Conservation (phyloP, 768 basidiomycete genomes). For the Stropharia rugosoannulata region DNA sequence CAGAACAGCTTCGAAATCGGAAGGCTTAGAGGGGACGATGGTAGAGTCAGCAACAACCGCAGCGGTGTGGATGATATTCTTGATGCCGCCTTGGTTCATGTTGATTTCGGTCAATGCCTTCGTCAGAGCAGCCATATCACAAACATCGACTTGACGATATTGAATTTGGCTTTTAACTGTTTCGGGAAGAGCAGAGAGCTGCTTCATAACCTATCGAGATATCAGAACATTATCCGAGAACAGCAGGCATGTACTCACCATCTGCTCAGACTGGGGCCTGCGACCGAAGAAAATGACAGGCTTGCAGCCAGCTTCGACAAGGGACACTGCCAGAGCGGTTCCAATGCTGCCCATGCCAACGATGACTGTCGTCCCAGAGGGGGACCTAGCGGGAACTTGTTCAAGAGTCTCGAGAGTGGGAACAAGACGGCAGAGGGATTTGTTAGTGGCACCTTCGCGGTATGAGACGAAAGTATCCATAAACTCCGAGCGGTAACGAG, state of each 20-base stretch:
- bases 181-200: slow-evolving; percentile 14
- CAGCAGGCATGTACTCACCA: slow-evolving; percentile 13
- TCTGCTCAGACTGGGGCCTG: slow-evolving; percentile 15
- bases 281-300: slow-evolving; percentile 26
- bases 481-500: slow-evolving; percentile 13
- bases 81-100: slow-evolving; percentile 18
- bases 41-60: slow-evolving; percentile 25
- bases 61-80: slow-evolving; percentile 29
- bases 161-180: slow-evolving; percentile 10
- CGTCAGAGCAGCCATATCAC: slow-evolving; percentile 20
- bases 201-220: slow-evolving; percentile 17
- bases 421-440: slow-evolving; percentile 21
- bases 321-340: slow-evolving; percentile 19
- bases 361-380: slow-evolving; percentile 26
- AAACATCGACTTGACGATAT: slow-evolving; percentile 28
- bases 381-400: slow-evolving; percentile 7
- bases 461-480: slow-evolving; percentile 22
- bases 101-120: slow-evolving; percentile 19
- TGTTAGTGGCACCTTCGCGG: slow-evolving; percentile 16
- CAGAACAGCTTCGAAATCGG: slow-evolving; percentile 23
- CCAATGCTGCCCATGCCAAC: slow-evolving; percentile 34
- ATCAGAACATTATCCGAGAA: not conserved
- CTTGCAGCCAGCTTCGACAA: slow-evolving; percentile 22
- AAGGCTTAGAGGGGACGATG: slow-evolving; percentile 18
- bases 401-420: slow-evolving; percentile 20